A percentile compares a stretch with the other conserved stretches of the same genome.
These are phyloP conservation scores for Penicillium macrosclerotiorum DNA, from an alignment of 495 filamentous ascomycete species.

Conservation along the genomic window DNA sequence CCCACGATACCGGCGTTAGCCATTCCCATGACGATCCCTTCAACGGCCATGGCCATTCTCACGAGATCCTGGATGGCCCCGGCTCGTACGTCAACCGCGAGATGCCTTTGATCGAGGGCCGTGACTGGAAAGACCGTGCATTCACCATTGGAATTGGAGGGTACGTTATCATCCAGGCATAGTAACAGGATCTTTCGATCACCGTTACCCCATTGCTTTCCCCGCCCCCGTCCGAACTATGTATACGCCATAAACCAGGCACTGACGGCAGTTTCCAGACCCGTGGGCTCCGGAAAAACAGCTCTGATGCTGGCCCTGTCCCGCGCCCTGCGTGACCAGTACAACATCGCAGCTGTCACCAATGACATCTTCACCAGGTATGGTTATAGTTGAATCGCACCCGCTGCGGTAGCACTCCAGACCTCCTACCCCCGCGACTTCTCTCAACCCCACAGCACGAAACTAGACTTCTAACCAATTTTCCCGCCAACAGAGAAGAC, in stretches of 20 bases:
- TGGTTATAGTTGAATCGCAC: too few relatives aligned
- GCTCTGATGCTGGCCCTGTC: slow-evolving; percentile 92
- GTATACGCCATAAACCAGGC: not conserved
- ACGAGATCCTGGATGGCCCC: slow-evolving; percentile 93
- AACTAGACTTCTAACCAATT: too few relatives aligned
- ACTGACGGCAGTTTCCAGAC: slow-evolving; percentile 50
- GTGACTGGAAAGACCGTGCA: slow-evolving; percentile 85
- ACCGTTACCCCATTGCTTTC: not conserved
- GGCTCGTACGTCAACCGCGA: slow-evolving; percentile 89
- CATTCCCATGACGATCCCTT: slow-evolving; percentile 65
- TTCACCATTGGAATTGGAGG: slow-evolving; percentile 97
- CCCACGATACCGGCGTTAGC: slow-evolving; percentile 48
- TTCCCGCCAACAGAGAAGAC: slow-evolving; percentile 88
- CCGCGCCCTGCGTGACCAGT: slow-evolving; percentile 67
- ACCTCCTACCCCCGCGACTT: too few relatives aligned
- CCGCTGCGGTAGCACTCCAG: too few relatives aligned
- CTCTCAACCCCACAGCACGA: too few relatives aligned
- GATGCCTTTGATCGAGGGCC: slow-evolving; percentile 84
- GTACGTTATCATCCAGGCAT: slow-evolving; percentile 58
- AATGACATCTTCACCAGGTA: slow-evolving; percentile 97
- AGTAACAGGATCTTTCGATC: not conserved
- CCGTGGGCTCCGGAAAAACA: slow-evolving; percentile 96
- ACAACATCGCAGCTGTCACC: slow-evolving; percentile 91
- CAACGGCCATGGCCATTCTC: slow-evolving; percentile 87
- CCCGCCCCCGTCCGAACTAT: not conserved